Conservation (phyloP, 2,329 filamentous ascomycete species). For the Pestalotiopsis sp. region DNA sequence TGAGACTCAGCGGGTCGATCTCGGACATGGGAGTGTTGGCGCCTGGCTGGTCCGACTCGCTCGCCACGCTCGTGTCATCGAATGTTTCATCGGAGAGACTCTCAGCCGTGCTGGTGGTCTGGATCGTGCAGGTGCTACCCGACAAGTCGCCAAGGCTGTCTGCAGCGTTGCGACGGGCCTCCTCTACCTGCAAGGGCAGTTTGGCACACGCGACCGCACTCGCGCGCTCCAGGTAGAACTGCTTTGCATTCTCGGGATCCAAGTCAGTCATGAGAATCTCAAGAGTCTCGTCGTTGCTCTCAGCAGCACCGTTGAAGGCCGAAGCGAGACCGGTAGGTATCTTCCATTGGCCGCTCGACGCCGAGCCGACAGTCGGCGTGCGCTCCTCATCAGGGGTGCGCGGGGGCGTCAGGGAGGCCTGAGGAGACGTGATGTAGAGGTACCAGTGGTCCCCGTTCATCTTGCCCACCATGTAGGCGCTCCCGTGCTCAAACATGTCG, state of each 20-base stretch:
- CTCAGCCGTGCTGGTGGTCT: slow-evolving; percentile 41
- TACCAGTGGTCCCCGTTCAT: slow-evolving; percentile 99
- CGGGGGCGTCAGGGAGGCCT: slow-evolving; percentile 78
- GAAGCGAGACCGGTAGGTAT: slow-evolving; percentile 52
- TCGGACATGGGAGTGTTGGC: slow-evolving; percentile 60
- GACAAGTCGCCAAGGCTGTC: slow-evolving; percentile 62
- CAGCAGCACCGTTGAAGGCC: slow-evolving; percentile 39
- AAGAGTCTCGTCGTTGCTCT: slow-evolving; percentile 72
- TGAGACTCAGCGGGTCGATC: slow-evolving; percentile 71
- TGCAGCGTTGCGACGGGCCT: slow-evolving; percentile 62
- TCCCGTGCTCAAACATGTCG: slow-evolving; percentile 87
- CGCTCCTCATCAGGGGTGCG: slow-evolving; percentile 68
- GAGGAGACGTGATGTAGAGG: slow-evolving; percentile 90
- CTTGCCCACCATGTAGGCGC: slow-evolving; percentile 99
- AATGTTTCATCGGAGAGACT: slow-evolving; percentile 59
- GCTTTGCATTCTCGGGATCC: slow-evolving; percentile 68
- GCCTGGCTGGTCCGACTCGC: slow-evolving; percentile 53
- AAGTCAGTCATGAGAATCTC: slow-evolving; percentile 76
- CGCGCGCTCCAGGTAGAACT: slow-evolving; percentile 73
- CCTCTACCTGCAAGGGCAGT: slow-evolving; percentile 68
- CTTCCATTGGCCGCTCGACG: slow-evolving; percentile 52
- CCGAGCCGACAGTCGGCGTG: slow-evolving; percentile 20
- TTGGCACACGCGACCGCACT: slow-evolving; percentile 86
- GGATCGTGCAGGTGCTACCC: slow-evolving; percentile 42
- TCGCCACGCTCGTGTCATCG: slow-evolving; percentile 80